phyloP scores from a whole-genome alignment of 2,329 filamentous ascomycete genomes.

The Rutstroemia sp. region DNA sequence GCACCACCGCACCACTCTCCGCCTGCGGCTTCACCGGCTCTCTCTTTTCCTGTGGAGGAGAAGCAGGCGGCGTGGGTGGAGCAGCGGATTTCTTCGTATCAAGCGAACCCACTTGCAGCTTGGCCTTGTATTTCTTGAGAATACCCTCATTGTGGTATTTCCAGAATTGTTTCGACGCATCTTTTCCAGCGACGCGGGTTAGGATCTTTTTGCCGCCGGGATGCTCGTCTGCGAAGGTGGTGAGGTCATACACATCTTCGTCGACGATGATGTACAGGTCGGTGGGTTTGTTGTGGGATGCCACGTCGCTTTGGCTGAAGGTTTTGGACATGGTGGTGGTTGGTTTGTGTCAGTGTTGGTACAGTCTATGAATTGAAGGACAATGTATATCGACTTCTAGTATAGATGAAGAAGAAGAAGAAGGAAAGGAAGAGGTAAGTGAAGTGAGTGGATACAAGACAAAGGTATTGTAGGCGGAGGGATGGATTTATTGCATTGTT shows the following conservation, averaged over 20 bases:
- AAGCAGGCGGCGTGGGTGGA: conserved; percentile 42
- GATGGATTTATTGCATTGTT: not conserved
- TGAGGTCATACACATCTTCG: conserved; percentile 92
- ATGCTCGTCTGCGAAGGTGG: conserved; percentile 79
- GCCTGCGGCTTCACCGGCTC: conserved; percentile 49
- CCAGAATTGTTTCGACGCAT: conserved; percentile 30
- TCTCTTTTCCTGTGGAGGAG: conserved; percentile 37
- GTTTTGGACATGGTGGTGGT: conserved; percentile 68
- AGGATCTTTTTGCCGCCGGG: conserved; percentile 39
- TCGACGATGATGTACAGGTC: conserved; percentile 87
- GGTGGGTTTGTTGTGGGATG: conserved; percentile 82
- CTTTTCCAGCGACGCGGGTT: conserved; percentile 30
- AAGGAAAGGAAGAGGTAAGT: not conserved
- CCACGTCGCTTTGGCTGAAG: conserved; percentile 78
- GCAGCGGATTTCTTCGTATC: conserved; percentile 69
- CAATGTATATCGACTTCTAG: too few species aligned
- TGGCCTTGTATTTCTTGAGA: conserved; percentile 66
- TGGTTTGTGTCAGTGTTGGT: not conserved
- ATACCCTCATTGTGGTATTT: conserved; percentile 31
- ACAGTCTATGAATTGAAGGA: not conserved
- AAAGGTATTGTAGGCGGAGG: not conserved
- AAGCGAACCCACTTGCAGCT: conserved; percentile 78
- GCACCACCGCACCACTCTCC: conserved; percentile 46
- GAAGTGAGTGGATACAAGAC: too few species aligned
- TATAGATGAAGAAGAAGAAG: too few species aligned